Evolutionary conservation across 345 rosid species (phyloP).

Genomic region (Dipteronia sinensis): DNA sequence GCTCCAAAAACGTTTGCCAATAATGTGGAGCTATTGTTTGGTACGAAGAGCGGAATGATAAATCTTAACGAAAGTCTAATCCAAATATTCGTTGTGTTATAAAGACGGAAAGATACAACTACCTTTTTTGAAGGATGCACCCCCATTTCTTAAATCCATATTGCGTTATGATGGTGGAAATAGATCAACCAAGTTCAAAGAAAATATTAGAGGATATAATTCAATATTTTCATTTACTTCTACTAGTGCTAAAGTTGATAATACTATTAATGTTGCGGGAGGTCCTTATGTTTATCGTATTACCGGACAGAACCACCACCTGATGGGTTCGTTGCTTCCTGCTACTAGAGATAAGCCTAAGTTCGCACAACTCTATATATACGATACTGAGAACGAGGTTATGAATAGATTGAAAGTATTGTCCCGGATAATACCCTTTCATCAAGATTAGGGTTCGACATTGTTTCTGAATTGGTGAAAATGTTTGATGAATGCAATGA

Average conservation of each 20-base stretch:
- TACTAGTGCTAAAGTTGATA: background rate
- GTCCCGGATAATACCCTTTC: background rate
- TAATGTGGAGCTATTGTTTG: background rate
- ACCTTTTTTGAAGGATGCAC: background rate
- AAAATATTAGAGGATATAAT: background rate
- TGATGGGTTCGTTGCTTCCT: background rate
- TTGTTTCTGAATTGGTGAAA: background rate
- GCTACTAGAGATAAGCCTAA: background rate
- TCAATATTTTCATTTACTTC: constrained; percentile 15
- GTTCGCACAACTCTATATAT: constrained; percentile 5
- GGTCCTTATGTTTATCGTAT: background rate
- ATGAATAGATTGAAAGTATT: background rate
- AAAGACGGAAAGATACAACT: background rate
- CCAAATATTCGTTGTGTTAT: background rate
- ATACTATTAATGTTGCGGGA: background rate
- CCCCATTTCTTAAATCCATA: background rate
- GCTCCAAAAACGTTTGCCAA: background rate
- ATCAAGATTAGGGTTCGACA: background rate
- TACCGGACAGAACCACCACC: constrained; percentile 3
- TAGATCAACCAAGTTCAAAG: background rate
- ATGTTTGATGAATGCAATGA: constrained; percentile 1
- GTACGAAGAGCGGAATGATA: background rate
- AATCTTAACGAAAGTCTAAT: background rate
- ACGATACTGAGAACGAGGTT: background rate
- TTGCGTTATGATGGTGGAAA: background rate